phyloP scores from a whole-genome alignment of 345 rosid species.

The Populus nigra region DNA sequence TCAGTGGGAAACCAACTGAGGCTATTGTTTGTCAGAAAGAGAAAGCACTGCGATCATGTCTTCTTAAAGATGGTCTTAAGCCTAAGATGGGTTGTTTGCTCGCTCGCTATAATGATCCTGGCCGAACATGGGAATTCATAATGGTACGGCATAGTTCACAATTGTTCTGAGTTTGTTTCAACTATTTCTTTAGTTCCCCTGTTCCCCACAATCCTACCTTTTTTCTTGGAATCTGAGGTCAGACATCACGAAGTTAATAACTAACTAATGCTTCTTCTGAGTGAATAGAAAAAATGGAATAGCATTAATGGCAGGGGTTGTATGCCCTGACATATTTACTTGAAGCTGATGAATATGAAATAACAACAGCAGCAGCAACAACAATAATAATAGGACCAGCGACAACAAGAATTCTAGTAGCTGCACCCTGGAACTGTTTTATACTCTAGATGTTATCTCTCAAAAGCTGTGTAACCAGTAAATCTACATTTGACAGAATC shows the following conservation, averaged over 20 bases:
- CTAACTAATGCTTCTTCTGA: neutral
- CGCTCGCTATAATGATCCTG: conserved; percentile 92
- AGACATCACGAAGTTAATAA: neutral
- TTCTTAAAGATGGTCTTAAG: conserved; percentile 60
- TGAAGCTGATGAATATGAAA: neutral
- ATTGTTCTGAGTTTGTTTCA: conserved; percentile 3
- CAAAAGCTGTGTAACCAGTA: too few species aligned
- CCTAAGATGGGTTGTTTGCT: conserved; percentile 66
- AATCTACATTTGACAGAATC: too few species aligned
- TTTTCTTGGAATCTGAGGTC: neutral
- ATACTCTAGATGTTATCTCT: neutral
- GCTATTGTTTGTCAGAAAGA: conserved; percentile 55
- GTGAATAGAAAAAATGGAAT: neutral
- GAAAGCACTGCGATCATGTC: conserved; percentile 49
- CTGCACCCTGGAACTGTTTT: neutral
- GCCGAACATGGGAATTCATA: conserved; percentile 65
- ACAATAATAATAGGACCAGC: neutral
- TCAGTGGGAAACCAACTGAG: conserved; percentile 82
- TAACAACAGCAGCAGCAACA: neutral
- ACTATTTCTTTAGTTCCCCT: conserved; percentile 1
- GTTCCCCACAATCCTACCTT: neutral
- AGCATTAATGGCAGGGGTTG: neutral
- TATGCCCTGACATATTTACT: neutral
- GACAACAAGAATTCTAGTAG: neutral
- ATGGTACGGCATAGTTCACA: conserved; percentile 44